Percentiles rank a stretch among this genome's conserved stretches.
Evolutionary conservation across 106 monocot species (phyloP).

Genomic region (Ottelia alismoides): DNA sequence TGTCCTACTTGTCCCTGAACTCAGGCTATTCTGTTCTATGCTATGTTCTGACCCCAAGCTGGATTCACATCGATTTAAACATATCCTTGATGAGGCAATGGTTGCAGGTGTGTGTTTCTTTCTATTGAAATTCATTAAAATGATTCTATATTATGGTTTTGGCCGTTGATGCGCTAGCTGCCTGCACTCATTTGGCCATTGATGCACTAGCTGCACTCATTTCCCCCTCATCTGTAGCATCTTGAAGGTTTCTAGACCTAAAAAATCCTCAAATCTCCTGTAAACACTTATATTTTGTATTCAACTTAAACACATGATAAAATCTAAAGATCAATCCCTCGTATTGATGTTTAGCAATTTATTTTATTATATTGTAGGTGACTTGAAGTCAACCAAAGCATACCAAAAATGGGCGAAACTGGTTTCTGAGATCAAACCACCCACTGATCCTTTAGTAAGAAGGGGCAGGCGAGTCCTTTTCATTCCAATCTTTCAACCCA

Average conservation of each 20-base stretch:
- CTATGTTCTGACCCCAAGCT: conserved; percentile 90
- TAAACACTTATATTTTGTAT: neutral
- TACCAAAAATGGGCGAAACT: conserved; percentile 83
- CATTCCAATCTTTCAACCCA: neutral
- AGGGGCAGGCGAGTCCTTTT: conserved; percentile 32
- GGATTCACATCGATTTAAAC: conserved; percentile 86
- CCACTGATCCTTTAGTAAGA: conserved; percentile 52
- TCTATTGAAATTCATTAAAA: neutral
- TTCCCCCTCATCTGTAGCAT: no score
- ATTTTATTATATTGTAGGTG: conserved; percentile 28
- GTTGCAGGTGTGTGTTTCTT: conserved; percentile 40
- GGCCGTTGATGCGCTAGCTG: no score
- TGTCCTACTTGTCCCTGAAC: neutral
- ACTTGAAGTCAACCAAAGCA: conserved; percentile 60
- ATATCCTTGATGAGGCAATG: conserved; percentile 78
- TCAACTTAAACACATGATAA: no score
- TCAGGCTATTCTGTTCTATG: conserved; percentile 94
- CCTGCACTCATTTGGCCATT: no score
- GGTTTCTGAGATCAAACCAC: conserved; percentile 56
- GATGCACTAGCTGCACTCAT: no score
- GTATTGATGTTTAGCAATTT: neutral
- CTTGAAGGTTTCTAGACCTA: neutral
- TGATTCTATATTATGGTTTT: neutral
- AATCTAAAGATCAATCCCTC: no score
- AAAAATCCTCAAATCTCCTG: neutral